Evolutionary conservation across 208 protist genomes (phyloP), one percentile per base, ranked within the genome.

Genomic region (Trypanosoma avium): DNA sequence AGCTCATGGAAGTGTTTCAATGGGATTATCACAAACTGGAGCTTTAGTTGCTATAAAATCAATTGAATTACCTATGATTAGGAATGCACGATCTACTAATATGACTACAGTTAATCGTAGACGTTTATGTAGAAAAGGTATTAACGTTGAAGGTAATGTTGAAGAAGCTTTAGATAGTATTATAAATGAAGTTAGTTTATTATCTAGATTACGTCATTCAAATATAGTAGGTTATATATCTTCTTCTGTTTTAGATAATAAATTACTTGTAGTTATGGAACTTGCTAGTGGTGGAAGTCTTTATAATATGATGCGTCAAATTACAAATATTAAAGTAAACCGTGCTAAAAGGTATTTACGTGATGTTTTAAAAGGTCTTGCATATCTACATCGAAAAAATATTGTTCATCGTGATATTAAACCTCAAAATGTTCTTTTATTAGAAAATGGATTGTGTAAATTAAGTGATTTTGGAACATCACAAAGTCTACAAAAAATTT

Each of bases 331-430:
- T 4, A 81, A 88, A 5, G 67, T 77, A 43, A 53, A 58, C 36
- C 69, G 75, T 22, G 75, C 80, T 35, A 74, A 77, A 27, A 67
- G 71, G 54, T 92, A 94, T 64, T 30, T 83, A 4, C 68, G 70
- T 4, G 82, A 93, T 58, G 74, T 92, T 4, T 74, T 95, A 4
- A 63, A 79, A 8, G 93, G 87, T 4, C 72, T 97, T 32, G 59
- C 69, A 40, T 94, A 94, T 77, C 75, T 97, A 36, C 93, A 97
- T 70, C 48, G 76, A 10, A 67, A 81, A 55, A 76, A 83, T 42
- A 88, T 92, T 65, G 60, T 92, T 40, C 93, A 97, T 75, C 86
- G 91, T 36, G 91, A 97, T 70, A 77, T 97, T 49, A 97, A 97
- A 73, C 90, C 90, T 15, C 80, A 93, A 43, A 97, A 97, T 71